A percentile compares a stretch with the other conserved stretches of the same genome.
phyloP scores from a whole-genome alignment of 495 filamentous ascomycete genomes.

The Penicillium egyptiacum region DNA sequence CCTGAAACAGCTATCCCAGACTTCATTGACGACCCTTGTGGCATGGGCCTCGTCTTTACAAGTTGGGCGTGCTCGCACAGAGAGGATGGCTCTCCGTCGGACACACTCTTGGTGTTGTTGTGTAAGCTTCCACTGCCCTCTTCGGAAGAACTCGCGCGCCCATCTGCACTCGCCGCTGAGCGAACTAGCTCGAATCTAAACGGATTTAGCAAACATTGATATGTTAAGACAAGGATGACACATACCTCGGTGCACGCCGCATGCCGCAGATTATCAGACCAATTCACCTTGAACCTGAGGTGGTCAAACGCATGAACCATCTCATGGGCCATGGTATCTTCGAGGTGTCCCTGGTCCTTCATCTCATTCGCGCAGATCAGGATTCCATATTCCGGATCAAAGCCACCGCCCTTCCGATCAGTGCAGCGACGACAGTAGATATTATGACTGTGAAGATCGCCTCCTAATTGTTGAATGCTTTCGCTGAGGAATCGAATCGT shows the following conservation, averaged over 20 bases:
- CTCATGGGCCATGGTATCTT: constrained; percentile 95
- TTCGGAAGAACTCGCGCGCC: constrained; percentile 77
- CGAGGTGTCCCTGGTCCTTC: constrained; percentile 68
- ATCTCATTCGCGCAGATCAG: constrained; percentile 87
- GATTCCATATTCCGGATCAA: constrained; percentile 80
- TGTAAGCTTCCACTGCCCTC: constrained; percentile 82
- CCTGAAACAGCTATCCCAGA: constrained; percentile 94
- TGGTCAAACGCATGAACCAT: constrained; percentile 98
- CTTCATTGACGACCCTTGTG: constrained; percentile 84
- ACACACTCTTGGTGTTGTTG: constrained; percentile 95
- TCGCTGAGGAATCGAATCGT: constrained; percentile 80
- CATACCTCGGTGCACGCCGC: constrained; percentile 92
- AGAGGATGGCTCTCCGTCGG: constrained; percentile 70
- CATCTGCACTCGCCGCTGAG: constrained; percentile 93
- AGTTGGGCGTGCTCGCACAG: constrained; percentile 68
- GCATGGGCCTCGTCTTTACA: constrained; percentile 89
- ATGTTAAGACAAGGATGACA: background rate
- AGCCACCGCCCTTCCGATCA: constrained; percentile 70
- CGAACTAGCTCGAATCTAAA: constrained; percentile 84
- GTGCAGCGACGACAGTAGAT: constrained; percentile 79
- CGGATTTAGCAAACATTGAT: background rate
- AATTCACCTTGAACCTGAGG: constrained; percentile 85
- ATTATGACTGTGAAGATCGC: constrained; percentile 67
- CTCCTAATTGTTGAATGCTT: constrained; percentile 74
- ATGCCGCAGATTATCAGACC: constrained; percentile 74